Evolutionary conservation across 495 filamentous ascomycete genomes (phyloP).

Genomic region (Chaetomium tenue): DNA sequence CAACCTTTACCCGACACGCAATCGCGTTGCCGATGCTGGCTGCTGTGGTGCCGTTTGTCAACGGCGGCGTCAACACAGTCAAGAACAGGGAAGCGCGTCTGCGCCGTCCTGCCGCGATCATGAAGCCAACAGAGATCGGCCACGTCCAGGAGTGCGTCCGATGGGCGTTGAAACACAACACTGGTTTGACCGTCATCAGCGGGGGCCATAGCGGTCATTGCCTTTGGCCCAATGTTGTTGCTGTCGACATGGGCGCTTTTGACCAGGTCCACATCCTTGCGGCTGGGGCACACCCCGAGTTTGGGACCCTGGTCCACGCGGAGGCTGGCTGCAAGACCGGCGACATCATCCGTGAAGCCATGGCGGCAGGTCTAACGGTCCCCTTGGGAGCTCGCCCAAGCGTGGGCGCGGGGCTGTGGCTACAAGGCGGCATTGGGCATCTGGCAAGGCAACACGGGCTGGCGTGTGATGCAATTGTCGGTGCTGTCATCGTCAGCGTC

Average conservation of each 20-base stretch:
- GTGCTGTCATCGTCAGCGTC: conserved; percentile 58
- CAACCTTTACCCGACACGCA: conserved; percentile 50
- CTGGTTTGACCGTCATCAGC: conserved; percentile 54
- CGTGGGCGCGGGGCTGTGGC: conserved; percentile 60
- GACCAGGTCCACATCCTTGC: conserved; percentile 50
- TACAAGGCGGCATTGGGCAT: conserved; percentile 66
- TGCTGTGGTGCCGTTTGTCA: conserved; percentile 45
- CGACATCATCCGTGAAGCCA: conserved; percentile 55
- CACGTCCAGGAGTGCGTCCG: conserved; percentile 57
- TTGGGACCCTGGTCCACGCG: conserved; percentile 48
- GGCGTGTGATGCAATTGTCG: conserved; percentile 59
- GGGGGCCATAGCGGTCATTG: conserved; percentile 63
- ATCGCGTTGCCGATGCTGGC: conserved; percentile 50
- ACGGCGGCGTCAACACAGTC: conserved; percentile 34
- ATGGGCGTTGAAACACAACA: conserved; percentile 56
- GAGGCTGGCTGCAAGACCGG: conserved; percentile 56
- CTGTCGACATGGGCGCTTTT: conserved; percentile 60
- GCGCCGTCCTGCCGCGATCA: conserved; percentile 45
- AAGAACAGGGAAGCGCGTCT: conserved; percentile 56
- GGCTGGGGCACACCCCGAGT: conserved; percentile 33
- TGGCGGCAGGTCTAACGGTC: conserved; percentile 53
- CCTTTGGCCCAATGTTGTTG: conserved; percentile 52
- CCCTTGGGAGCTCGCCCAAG: conserved; percentile 61
- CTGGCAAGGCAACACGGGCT: conserved; percentile 58
- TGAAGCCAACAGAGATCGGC: conserved; percentile 49